These are phyloP conservation scores for Gynostemma pentaphyllum DNA, from an alignment of 306 rosid species.

Conservation along the genomic window DNA sequence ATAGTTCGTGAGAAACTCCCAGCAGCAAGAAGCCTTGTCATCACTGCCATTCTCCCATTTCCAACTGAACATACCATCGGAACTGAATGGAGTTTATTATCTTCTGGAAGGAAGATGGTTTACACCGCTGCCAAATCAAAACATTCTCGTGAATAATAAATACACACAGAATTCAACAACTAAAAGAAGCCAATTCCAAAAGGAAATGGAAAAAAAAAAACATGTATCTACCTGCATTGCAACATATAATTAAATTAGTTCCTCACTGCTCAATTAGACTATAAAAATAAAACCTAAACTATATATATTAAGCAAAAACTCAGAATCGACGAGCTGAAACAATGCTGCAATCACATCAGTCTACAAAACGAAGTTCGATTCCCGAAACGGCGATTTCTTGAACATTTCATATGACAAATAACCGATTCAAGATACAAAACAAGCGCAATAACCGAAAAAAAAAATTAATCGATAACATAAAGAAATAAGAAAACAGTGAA, in stretches of 20 bases:
- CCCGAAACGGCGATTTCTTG: neutral
- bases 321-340: neutral
- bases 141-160: neutral
- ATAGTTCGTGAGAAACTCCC: constrained; percentile 38
- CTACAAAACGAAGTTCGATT: neutral
- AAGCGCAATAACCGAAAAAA: neutral
- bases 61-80: constrained; percentile 59
- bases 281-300: neutral
- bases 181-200: neutral
- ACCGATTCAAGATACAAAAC: constrained; percentile 1
- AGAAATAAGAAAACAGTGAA: neutral
- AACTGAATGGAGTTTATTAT: neutral
- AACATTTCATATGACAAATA: neutral
- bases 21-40: constrained; percentile 66
- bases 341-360: neutral
- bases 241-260: neutral
- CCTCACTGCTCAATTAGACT: neutral
- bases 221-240: neutral
- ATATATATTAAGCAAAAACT: neutral
- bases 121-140: neutral
- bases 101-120: neutral
- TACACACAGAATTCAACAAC: neutral
- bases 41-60: constrained; percentile 73
- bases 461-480: neutral
- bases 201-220: neutral